Evolutionary conservation across 306 rosid genomes (phyloP), one percentile per base, ranked within the genome.

Genomic region (Betula pendula): DNA sequence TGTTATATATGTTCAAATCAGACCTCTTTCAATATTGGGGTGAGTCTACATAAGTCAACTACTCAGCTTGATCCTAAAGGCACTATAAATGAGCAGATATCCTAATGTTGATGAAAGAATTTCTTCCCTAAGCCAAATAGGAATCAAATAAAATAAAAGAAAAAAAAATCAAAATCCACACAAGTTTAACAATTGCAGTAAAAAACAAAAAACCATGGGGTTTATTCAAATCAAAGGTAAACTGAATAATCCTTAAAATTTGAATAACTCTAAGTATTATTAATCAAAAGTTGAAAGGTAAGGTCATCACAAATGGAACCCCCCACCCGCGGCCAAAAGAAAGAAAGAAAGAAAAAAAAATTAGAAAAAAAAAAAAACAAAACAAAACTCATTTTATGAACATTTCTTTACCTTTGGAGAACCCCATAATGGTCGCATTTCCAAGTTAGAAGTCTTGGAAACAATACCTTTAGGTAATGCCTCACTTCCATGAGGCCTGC

Each of bases 381-480:
- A 47, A 62, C 2, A 13, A 45, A 45, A 2, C 15, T 45, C 35
- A 13, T 12, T 35, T 13, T 68, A 45, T 47, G 68, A 60, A 16
- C 62, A n/a, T n/a, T n/a, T n/a, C 63, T 33, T 79, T 70, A 68
- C 81, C 85, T 66, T 63, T 49, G 75, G 77, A 70, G 78, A 58
- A 20, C 84, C 85, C 97, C 97, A 90, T 43, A 95, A 55, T 17
- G 87, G 89, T 75, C 85, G 81, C 93, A 87, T 51, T 51, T 89
- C 91, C 71, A 95, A 80, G 82, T 86, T 79, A 2, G 97, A 84
- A 78, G 92, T 90, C 73, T 71, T 49, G 55, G 86, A 65, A 44
- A 95, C 79, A 79, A 95, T 88, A 44, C 93, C 98, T 74, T 56
- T 69, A 60, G 98, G 98, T 75, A 95, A 87, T 44, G 90, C 83